Base-by-base conservation (phyloP, 2,329 filamentous ascomycete species). In the Chrysoporthe deuterocubensis region DNA sequence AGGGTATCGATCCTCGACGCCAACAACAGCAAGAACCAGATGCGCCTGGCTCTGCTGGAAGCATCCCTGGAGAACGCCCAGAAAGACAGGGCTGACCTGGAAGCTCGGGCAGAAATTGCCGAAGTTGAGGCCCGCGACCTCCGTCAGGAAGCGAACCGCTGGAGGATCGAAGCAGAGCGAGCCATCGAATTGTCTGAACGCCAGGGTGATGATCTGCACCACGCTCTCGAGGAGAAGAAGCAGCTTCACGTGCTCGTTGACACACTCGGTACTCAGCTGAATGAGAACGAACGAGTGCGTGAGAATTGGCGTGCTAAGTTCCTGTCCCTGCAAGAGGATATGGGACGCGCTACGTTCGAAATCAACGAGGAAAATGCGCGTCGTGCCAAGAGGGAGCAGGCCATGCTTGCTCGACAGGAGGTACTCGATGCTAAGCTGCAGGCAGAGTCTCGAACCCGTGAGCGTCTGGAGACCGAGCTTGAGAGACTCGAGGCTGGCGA, bases 301-400 rank as follows among this genome's bases (percentile, higher is more conserved):
- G 93, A 97, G 76, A 89, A 86, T 69, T 94, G 96, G 87, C 90
- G 93, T 72, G 84, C 84, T 76, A 97, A 96, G 79, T 92, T 97
- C 74, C 88, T 95, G 73, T 89, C 89, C 69, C 83, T 99, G 50
- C 94, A 98, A 78, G 88, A 93, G 71, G 93, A 97, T 73, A 95
- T 98, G 90, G 87, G 89, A 43, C 84, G 84, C 66, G 92, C 93
- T 61, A 90, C 92, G 64, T 88, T 89, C 59, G 91, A 97, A 70
- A 89, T 97, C 70, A 89, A 91, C 32, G 89, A 92, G 73, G 94
- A 98, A 76, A 95, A 94, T 76, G 89, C 91, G 42, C 85, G 87
- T 46, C 94, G 92, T 80, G 88, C 89, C 74, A 91, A 92, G 80
- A 91, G 91, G 76, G 92, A 96, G 76, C 89, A 92, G 72, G 90